A percentile compares a stretch with the other conserved stretches of the same genome.
phyloP scores from a whole-genome alignment of 2,329 filamentous ascomycete genomes.

The Fusarium sp. region DNA sequence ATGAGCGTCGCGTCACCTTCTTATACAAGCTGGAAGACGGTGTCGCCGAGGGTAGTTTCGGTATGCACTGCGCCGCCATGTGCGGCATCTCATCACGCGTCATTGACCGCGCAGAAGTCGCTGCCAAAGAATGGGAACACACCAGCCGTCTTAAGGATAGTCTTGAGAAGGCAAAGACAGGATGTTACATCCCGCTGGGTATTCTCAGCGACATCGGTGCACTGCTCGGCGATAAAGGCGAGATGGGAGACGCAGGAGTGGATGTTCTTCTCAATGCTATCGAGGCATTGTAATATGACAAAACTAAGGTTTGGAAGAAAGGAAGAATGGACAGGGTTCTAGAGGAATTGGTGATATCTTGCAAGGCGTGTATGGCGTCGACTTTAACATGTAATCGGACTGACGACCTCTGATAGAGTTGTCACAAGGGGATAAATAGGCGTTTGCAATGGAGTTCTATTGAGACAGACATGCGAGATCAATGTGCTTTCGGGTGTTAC shows the following conservation, averaged over 20 bases:
- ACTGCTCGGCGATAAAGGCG: constrained; percentile 70
- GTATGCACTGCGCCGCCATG: constrained; percentile 99
- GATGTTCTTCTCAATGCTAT: constrained; percentile 71
- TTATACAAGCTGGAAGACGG: constrained; percentile 93
- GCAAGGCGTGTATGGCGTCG: constrained; percentile 25
- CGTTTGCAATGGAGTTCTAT: constrained; percentile 25
- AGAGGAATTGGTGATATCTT: constrained; percentile 11
- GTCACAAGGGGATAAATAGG: constrained; percentile 26
- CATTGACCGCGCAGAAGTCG: constrained; percentile 86
- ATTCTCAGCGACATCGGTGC: constrained; percentile 88
- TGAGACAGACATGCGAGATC: not conserved
- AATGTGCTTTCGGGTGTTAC: not conserved
- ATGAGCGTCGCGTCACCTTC: constrained; percentile 89
- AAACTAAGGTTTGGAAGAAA: not conserved
- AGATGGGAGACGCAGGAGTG: constrained; percentile 62
- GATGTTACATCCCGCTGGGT: constrained; percentile 85
- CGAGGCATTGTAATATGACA: constrained; percentile 59
- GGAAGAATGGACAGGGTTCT: not conserved
- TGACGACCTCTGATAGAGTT: constrained; percentile 28
- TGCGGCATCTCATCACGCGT: constrained; percentile 88
- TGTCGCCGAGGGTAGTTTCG: constrained; percentile 95
- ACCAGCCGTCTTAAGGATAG: constrained; percentile 91
- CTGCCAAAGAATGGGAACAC: constrained; percentile 93
- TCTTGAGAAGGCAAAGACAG: constrained; percentile 80
- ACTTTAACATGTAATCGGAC: constrained; percentile 13